phyloP scores from a whole-genome alignment of 768 basidiomycete genomes.

The Lactarius hengduanensis region DNA sequence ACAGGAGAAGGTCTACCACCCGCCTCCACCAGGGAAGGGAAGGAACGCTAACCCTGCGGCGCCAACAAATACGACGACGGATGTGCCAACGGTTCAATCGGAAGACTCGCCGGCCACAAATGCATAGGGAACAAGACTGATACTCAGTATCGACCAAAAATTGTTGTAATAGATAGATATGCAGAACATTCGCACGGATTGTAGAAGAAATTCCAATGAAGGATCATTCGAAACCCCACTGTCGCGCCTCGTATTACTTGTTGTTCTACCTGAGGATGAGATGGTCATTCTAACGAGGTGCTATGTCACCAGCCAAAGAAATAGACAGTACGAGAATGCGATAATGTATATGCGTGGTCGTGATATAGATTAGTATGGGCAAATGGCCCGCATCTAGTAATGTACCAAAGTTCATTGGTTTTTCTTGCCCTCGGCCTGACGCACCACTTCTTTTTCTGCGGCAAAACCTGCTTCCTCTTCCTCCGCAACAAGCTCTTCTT shows the following conservation, averaged over 20 bases:
- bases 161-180: neutral
- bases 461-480: constrained; percentile 70
- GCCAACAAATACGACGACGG: neutral
- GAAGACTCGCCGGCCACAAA: neutral
- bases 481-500: constrained; percentile 63
- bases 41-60: constrained; percentile 46
- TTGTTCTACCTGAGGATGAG: neutral
- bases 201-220: neutral
- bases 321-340: constrained; percentile 7
- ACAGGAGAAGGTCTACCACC: constrained; percentile 79
- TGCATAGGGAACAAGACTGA: neutral
- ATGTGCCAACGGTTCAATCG: neutral
- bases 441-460: constrained; percentile 56
- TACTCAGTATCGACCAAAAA: neutral
- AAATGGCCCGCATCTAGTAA: neutral
- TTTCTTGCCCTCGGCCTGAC: constrained; percentile 30
- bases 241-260: neutral
- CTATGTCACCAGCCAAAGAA: neutral
- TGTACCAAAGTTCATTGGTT: constrained; percentile 10
- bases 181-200: neutral
- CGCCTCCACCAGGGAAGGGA: constrained; percentile 79
- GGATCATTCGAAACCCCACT: neutral
- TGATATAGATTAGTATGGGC: neutral
- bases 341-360: constrained; percentile 8
- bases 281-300: neutral